phyloP scores from a whole-genome alignment of 192 early-diverging fungal species.

The Gaertneriomyces semiglobifer region DNA sequence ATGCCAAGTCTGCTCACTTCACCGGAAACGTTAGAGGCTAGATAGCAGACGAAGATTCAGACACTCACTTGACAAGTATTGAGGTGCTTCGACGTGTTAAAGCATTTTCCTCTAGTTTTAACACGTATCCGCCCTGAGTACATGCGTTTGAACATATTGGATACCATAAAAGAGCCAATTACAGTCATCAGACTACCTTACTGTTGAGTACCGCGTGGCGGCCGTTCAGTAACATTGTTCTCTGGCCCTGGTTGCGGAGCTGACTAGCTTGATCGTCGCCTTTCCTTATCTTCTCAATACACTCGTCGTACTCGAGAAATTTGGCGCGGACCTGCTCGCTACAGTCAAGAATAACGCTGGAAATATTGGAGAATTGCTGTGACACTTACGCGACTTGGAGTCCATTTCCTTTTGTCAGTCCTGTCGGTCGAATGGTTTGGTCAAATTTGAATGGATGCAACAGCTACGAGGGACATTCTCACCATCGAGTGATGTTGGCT shows the following conservation, averaged over 20 bases:
- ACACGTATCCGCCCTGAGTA: no score
- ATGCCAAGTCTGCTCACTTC: background rate
- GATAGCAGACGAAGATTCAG: background rate
- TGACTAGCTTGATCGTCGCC: background rate
- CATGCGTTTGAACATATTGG: background rate
- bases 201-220: background rate
- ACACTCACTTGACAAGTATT: background rate
- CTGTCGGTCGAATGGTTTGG: background rate
- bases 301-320: background rate
- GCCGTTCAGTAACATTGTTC: background rate
- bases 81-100: no score
- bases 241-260: background rate
- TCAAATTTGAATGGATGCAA: background rate
- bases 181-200: background rate
- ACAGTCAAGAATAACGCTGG: background rate
- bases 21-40: background rate
- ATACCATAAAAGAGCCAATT: background rate
- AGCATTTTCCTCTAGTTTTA: no score
- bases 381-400: conserved; percentile 1
- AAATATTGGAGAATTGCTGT: background rate
- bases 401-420: background rate
- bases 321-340: background rate
- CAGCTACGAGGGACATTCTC: background rate
- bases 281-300: background rate
- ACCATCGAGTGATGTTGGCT: conserved; percentile 1